phyloP scores from a whole-genome alignment of 2,329 filamentous ascomycete species.

The Neonectria sp. region DNA sequence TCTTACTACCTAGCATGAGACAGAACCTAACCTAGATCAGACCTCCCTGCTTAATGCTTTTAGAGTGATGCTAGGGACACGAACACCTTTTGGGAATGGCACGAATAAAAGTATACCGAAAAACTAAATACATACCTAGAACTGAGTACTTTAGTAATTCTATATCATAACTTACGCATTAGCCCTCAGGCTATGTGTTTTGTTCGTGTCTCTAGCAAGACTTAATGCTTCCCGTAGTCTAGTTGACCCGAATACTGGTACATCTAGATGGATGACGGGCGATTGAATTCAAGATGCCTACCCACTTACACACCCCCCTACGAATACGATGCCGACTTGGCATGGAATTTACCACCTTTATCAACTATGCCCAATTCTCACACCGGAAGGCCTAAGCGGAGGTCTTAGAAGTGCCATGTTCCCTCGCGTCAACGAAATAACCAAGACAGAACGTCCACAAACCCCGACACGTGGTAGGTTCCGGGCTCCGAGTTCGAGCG shows the following conservation, averaged over 20 bases:
- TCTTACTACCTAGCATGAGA: not conserved
- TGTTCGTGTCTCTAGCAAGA: not conserved
- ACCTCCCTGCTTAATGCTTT: not conserved
- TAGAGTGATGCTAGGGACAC: no score
- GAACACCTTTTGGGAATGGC: no score
- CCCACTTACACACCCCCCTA: conserved; percentile 6
- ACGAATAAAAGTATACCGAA: not conserved
- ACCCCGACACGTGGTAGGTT: conserved; percentile 31
- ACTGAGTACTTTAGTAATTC: not conserved
- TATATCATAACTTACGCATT: not conserved
- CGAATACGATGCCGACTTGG: not conserved
- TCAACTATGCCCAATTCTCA: conserved; percentile 19
- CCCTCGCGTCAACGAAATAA: conserved; percentile 22
- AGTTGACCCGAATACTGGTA: no score
- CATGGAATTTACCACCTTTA: not conserved
- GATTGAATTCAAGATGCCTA: not conserved
- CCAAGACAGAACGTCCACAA: conserved; percentile 10
- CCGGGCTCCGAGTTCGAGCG: conserved; percentile 34
- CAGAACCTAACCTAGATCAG: conserved; percentile 10
- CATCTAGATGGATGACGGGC: not conserved
- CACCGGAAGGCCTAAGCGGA: conserved; percentile 20
- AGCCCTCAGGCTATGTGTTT: not conserved
- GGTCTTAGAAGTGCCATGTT: conserved; percentile 14
- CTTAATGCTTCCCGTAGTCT: not conserved
- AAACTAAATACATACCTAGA: not conserved